Conservation (phyloP, 306 rosid species). For the Ormosia emarginata region DNA sequence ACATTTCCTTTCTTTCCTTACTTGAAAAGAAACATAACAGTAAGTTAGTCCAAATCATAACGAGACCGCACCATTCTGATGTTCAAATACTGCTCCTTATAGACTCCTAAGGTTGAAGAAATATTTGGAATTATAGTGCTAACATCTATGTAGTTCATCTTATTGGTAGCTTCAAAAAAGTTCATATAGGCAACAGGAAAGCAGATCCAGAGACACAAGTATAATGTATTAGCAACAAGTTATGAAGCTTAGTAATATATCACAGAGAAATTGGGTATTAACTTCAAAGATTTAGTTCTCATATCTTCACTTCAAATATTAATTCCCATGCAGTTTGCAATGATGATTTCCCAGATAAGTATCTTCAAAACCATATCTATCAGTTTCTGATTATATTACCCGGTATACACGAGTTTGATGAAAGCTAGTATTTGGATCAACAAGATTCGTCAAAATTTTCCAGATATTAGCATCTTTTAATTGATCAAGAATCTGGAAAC, state of each 20-base stretch:
- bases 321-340: constrained; percentile 7
- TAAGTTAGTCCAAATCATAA: constrained; percentile 7
- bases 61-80: neutral
- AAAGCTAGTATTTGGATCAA: constrained; percentile 75
- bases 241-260: constrained; percentile 14
- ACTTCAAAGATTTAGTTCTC: neutral
- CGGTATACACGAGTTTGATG: constrained; percentile 59
- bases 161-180: neutral
- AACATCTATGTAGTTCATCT: neutral
- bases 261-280: neutral
- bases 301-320: neutral
- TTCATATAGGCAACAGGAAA: neutral
- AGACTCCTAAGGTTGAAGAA: neutral
- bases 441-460: constrained; percentile 77
- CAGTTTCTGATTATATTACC: constrained; percentile 49
- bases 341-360: neutral
- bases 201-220: neutral
- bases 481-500: constrained; percentile 86
- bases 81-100: constrained; percentile 12
- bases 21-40: neutral
- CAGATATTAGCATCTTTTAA: constrained; percentile 85
- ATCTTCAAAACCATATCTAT: neutral
- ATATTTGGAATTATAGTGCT: neutral
- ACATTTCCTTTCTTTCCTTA: constrained; percentile 19
- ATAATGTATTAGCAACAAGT: constrained; percentile 7